Base-by-base conservation (phyloP, 108 stramenopile genomes). In the Discostella pseudostelligera region DNA sequence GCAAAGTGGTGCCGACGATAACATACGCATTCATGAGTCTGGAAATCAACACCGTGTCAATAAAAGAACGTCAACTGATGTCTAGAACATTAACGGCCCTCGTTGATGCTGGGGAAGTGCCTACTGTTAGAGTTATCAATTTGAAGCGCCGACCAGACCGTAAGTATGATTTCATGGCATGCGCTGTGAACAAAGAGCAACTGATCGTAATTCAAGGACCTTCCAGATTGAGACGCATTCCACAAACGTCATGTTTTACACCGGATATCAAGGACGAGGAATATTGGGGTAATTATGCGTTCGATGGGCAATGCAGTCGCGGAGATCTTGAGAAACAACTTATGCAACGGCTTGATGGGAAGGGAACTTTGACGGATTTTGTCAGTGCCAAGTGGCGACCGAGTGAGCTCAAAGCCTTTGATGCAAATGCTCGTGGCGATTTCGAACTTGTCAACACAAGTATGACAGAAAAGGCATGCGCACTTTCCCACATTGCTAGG, bases 371-470 rank as follows among this genome's bases (percentile, higher is more conserved):
- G 51, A 51, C 81, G n/a, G 54, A 72, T 29, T 74, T 85, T 10
- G 86, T 93, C 9, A 22, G 32, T 16, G 55, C 70, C 9, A 72
- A 79, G 43, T 93, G 92, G 92, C 68, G 84, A 32, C 92, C 92
- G 19, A 67, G 78, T 10, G 87, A 93, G 53, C 63, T 93, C 49
- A 67, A 75, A 64, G 80, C 85, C 39, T 90, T 93, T 60, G 92
- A 93, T 56, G 74, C 32, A 42, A 54, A 87, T 59, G 92, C 92
- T 22, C 61, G 70, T n/a, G 69, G 70, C 29, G 70, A 69, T 39
- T 82, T 76, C 8, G 63, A 67, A 12, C 48, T 72, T 39, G 85
- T 85, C n/a, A 46, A 53, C 16, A 73, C 72, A 13, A 86, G 80
- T 25, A 54, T 67, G 8, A 83, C 72, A 26, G 90, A 91, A 56